phyloP scores from a whole-genome alignment of 1,284 basidiomycete species.

The Hortiboletus rubellus region DNA sequence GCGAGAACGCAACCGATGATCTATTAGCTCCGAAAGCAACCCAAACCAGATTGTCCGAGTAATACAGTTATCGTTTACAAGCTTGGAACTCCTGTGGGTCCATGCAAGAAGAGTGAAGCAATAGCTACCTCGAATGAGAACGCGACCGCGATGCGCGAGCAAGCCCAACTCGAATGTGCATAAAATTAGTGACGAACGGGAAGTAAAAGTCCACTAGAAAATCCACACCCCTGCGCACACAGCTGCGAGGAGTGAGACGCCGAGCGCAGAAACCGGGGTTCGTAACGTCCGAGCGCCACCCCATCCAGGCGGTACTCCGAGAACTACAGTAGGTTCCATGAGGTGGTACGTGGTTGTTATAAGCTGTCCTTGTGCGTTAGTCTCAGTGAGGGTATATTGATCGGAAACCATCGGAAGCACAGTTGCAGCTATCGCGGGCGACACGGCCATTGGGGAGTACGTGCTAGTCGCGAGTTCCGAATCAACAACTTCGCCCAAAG shows the following conservation, averaged over 20 bases:
- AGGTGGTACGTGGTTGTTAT: slow-evolving; percentile 47
- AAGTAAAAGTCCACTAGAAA: slow-evolving; percentile 12
- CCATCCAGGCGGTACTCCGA: slow-evolving; percentile 52
- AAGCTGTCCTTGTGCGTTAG: slow-evolving; percentile 45
- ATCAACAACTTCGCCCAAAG: slow-evolving; percentile 51
- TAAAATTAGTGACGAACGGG: background rate
- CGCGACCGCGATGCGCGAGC: background rate
- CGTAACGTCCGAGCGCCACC: slow-evolving; percentile 16
- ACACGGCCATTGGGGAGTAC: slow-evolving; percentile 56
- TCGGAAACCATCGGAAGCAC: slow-evolving; percentile 50
- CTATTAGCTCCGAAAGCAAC: no score
- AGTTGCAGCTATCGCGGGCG: slow-evolving; percentile 38
- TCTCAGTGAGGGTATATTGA: slow-evolving; percentile 46
- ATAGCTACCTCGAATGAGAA: background rate
- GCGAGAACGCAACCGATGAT: no score
- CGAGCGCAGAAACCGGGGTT: slow-evolving; percentile 12
- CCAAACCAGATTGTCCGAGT: no score
- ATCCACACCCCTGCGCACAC: slow-evolving; percentile 16
- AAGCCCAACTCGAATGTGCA: background rate
- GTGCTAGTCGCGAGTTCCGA: slow-evolving; percentile 68
- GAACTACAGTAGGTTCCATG: slow-evolving; percentile 40
- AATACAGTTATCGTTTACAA: no score
- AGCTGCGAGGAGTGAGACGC: slow-evolving; percentile 15
- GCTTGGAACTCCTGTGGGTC: no score
- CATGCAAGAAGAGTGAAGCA: slow-evolving; percentile 1